Conservation (phyloP, 192 early-diverging fungal genomes). For the Helicostylum pulchrum region DNA sequence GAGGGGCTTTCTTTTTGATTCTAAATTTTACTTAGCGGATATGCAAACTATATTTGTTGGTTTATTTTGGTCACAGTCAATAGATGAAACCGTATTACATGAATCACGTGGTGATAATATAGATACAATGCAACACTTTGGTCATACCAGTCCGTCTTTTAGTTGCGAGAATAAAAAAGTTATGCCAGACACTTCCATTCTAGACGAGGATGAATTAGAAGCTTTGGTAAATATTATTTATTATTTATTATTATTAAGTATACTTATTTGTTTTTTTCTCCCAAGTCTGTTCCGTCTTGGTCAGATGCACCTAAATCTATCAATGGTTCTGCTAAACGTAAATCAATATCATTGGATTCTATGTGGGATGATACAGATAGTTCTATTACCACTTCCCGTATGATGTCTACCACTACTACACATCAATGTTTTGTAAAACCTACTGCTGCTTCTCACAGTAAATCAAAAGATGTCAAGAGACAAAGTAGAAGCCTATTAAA, state of each 20-base stretch:
- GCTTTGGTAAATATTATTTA: constrained; percentile 20
- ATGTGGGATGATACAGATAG: constrained; percentile 25
- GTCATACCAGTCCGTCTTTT: too few species aligned
- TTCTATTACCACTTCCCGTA: constrained; percentile 14
- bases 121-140: background rate
- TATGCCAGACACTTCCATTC: constrained; percentile 1
- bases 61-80: constrained; percentile 23
- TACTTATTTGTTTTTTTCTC: background rate
- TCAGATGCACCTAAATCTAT: constrained; percentile 26
- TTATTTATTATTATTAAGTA: background rate
- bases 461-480: background rate
- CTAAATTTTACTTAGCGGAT: constrained; percentile 16
- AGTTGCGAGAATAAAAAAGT: constrained; percentile 4
- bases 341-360: constrained; percentile 25
- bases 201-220: constrained; percentile 26
- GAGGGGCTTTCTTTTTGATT: background rate
- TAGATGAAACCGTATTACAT: constrained; percentile 24
- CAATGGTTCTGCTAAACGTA: constrained; percentile 12
- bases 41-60: constrained; percentile 11
- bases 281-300: constrained; percentile 32
- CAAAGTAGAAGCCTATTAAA: constrained; percentile 24
- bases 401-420: background rate
- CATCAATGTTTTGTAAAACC: background rate
- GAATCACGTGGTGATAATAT: constrained; percentile 7
- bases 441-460: background rate